Base-by-base conservation (phyloP, 2,329 filamentous ascomycete genomes). In the Acephala macrosclerotiorum region DNA sequence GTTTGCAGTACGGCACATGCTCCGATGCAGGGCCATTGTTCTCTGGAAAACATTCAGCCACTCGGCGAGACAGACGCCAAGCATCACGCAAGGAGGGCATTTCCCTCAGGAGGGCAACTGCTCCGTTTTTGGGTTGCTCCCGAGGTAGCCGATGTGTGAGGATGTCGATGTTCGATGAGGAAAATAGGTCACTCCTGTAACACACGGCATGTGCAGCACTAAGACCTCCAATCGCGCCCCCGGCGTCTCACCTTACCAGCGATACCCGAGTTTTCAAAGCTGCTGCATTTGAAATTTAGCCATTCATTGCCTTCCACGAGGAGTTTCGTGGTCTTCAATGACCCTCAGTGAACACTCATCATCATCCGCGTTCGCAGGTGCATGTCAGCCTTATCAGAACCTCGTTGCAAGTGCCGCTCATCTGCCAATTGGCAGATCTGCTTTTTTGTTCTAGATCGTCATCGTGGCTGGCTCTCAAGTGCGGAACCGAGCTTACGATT, bases 321-420 rank as follows among this genome's bases (percentile, higher is more conserved):
- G n/a, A 20, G 8, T 14, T 3, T 11, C 7, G 22, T 29, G 2
- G 11, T 53, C 12, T 53, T 53, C 49, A 53, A 33, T 53, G 49
- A 53, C 49, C 49, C 45, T n/a, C 26, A 12, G 25, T 53, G 26
- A 26, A 53, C 25, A 53, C 49, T 33, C 22, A 33, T 53, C 49
- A 53, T 53, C 49, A 14, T 53, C 49, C 25, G 16, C 18, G 12
- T n/a, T 25, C 49, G 26, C 12, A 29, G 14, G 12, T 53, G 26
- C 22, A 29, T 22, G 49, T 33, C 49, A 53, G 49, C 49, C 49
- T 53, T 53, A 53, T 53, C 49, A 53, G 49, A 18, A 18, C 45
- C 49, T 33, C 25, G 49, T 26, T 14, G 25, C 22, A 53, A 26
- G 49, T 53, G 26, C 49, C 26, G 22, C 25, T 14, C 22, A 33